Evolutionary conservation across 2,329 filamentous ascomycete species (phyloP).

Genomic region (Podosphaera leucotricha): DNA sequence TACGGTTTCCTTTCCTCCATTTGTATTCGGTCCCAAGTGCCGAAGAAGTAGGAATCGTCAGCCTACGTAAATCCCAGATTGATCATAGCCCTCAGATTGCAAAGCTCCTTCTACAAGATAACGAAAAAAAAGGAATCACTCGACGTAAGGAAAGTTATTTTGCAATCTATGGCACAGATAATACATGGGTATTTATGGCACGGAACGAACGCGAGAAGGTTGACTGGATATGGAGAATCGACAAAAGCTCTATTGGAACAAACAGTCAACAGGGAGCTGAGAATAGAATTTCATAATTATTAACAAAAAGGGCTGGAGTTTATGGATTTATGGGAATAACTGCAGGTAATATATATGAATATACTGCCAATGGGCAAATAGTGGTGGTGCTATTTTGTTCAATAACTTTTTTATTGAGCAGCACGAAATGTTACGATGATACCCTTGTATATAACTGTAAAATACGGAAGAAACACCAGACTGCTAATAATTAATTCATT

Average conservation of each 20-base stretch:
- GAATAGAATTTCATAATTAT: not conserved
- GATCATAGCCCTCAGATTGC: conserved; percentile 81
- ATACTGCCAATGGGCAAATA: not conserved
- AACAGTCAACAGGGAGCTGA: conserved; percentile 5
- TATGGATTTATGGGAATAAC: not conserved
- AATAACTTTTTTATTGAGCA: not conserved
- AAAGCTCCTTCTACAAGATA: conserved; percentile 33
- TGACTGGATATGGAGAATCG: conserved; percentile 90
- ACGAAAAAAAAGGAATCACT: conserved; percentile 1
- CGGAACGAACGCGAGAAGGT: conserved; percentile 78
- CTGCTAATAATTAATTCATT: too few relatives aligned
- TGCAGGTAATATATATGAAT: not conserved
- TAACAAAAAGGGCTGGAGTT: not conserved
- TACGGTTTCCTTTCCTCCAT: conserved; percentile 77
- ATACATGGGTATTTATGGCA: conserved; percentile 85
- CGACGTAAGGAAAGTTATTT: conserved; percentile 33
- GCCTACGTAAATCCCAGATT: conserved; percentile 69
- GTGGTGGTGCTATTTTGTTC: not conserved
- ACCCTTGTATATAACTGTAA: not conserved
- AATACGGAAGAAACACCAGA: not conserved
- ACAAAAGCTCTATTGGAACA: conserved; percentile 30
- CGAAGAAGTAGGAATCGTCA: conserved; percentile 76
- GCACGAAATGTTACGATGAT: not conserved
- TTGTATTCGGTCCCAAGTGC: conserved; percentile 67
- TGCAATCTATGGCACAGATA: conserved; percentile 81